Evolutionary conservation across 1,139 yeast species (phyloP).

Genomic region (Debaryomycetaceae sp.): DNA sequence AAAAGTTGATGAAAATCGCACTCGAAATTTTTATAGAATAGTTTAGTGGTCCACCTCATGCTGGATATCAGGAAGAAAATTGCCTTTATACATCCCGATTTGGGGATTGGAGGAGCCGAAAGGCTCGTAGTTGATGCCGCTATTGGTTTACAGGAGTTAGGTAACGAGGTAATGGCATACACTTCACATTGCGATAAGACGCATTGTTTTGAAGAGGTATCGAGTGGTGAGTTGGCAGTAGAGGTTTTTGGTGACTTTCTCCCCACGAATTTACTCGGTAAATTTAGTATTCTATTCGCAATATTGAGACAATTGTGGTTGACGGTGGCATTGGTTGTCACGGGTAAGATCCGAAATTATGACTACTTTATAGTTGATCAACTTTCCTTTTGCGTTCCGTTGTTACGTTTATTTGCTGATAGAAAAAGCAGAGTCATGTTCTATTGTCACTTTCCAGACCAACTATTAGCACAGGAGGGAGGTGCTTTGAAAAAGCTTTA

Average conservation of each 20-base stretch:
- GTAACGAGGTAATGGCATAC: slow-evolving; percentile 64
- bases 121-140: slow-evolving; percentile 94
- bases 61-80: slow-evolving; percentile 22
- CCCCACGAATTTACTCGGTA: slow-evolving; percentile 66
- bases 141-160: slow-evolving; percentile 69
- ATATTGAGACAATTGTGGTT: slow-evolving; percentile 77
- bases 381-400: slow-evolving; percentile 79
- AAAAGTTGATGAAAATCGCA: background rate
- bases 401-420: slow-evolving; percentile 51
- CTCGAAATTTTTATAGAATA: background rate
- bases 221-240: slow-evolving; percentile 53
- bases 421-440: slow-evolving; percentile 54
- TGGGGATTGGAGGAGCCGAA: slow-evolving; percentile 97
- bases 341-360: slow-evolving; percentile 45
- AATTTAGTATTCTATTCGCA: slow-evolving; percentile 78
- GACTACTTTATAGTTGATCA: slow-evolving; percentile 88
- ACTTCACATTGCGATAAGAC: slow-evolving; percentile 85
- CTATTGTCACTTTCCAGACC: slow-evolving; percentile 97
- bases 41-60: background rate
- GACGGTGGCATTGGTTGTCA: slow-evolving; percentile 44
- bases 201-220: slow-evolving; percentile 91
- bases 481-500: slow-evolving; percentile 59
- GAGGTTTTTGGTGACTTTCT: slow-evolving; percentile 77
- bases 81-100: slow-evolving; percentile 93
- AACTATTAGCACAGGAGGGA: slow-evolving; percentile 61